Conservation (phyloP, 768 basidiomycete species). For the Lentinula edodes region DNA sequence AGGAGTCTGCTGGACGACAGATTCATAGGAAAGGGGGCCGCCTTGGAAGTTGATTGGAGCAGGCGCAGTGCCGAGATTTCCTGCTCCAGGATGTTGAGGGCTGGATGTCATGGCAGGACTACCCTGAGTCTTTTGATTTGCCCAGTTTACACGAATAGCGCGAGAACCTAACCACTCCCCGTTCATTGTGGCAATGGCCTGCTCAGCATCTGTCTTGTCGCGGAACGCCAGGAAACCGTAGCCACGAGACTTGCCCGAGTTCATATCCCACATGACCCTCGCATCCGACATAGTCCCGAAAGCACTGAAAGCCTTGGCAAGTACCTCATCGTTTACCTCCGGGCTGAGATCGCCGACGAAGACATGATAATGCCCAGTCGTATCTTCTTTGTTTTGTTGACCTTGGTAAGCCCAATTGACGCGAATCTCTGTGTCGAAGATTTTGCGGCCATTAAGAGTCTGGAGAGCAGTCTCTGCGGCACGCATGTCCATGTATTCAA, state of each 20-base stretch:
- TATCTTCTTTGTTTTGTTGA: conserved; percentile 98
- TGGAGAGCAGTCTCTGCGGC: conserved; percentile 98
- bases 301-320: conserved; percentile 94
- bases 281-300: conserved; percentile 97
- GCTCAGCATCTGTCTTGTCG: conserved; percentile 98
- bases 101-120: conserved; percentile 26
- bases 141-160: conserved; percentile 99
- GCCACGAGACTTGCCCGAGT: conserved; percentile 96
- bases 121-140: conserved; percentile 97
- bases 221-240: conserved; percentile 98
- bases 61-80: conserved; percentile 59
- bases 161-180: conserved; percentile 98
- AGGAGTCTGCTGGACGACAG: conserved; percentile 91
- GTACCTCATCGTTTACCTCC: conserved; percentile 96
- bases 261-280: conserved; percentile 99
- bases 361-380: conserved; percentile 94
- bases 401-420: conserved; percentile 99
- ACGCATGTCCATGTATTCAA: conserved; percentile 98
- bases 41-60: conserved; percentile 90
- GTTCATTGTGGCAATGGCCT: conserved; percentile 99
- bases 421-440: conserved; percentile 98
- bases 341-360: conserved; percentile 99
- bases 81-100: conserved; percentile 37
- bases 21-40: conserved; percentile 85
- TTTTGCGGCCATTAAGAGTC: conserved; percentile 98